Evolutionary conservation across 805 yeast species (phyloP), one percentile per base, ranked within the genome.

Genomic region (Tetrapisispora phaffii): DNA sequence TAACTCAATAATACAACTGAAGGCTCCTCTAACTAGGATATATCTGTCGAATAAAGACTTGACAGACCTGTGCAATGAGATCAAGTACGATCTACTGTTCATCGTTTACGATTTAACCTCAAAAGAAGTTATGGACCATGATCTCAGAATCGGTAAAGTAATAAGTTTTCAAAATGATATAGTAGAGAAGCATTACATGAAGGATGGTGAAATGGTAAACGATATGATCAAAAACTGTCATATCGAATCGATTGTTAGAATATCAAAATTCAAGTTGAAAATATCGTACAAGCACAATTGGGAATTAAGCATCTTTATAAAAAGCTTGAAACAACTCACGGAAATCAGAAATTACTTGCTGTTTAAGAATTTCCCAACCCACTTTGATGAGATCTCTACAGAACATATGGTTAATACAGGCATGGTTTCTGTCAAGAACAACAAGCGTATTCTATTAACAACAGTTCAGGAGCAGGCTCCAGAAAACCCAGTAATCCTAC

Each of bases 31-130:
- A 1, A 54, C 57, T 1, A 54, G 55, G 23, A 52, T 63, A 19
- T 59, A 55, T 39, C 50, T 63, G 4, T 62, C 66, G 4, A 56
- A 59, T 39, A 46, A 49, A n/a, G 67, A 63, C 44, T 53, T 60
- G 57, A 41, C 46, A 4, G 50, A 37, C 23, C 40, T 63, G 3
- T 55, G 58, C 37, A 42, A 56, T 7, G 66, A 62, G 31, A 44
- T 63, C 9, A 54, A 41, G 42, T 50, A 56, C 26, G 64, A 58
- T 6, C 37, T 63, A 15, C 15, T 59, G 15, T 45, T 60, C 19
- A 53, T 63, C 3, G 35, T 60, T 0, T 60, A 58, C 46, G 65
- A 63, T 23, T 44, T 63, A 16, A 51, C 59, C 7, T 50, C 62
- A 1, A 55, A 57, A 4, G 39, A 41, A 7, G 44, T 57, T 7